Conservation (phyloP, 2,329 filamentous ascomycete genomes). For the Coniochaeta ligniaria region DNA sequence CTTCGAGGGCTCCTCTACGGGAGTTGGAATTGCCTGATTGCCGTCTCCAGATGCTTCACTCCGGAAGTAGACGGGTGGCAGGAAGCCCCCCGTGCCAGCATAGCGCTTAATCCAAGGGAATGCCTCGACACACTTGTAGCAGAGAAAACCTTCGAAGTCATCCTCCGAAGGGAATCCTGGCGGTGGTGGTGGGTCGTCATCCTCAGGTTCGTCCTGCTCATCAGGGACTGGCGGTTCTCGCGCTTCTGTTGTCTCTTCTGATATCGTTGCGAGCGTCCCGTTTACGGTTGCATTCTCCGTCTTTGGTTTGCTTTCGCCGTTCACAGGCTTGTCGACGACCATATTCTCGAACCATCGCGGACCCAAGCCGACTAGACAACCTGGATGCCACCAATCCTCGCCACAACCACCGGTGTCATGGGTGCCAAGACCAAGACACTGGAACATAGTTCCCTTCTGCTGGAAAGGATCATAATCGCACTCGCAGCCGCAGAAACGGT, state of each 20-base stretch:
- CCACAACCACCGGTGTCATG: conserved; percentile 81
- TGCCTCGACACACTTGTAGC: conserved; percentile 86
- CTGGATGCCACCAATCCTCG: conserved; percentile 97
- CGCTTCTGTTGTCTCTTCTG: conserved; percentile 36
- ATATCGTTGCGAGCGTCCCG: conserved; percentile 37
- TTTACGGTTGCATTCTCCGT: conserved; percentile 3
- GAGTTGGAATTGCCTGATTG: conserved; percentile 1
- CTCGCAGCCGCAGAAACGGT: conserved; percentile 83
- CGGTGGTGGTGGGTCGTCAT: conserved; percentile 62
- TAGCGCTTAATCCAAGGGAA: conserved; percentile 91
- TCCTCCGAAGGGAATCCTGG: conserved; percentile 85
- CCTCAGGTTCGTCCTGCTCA: conserved; percentile 32
- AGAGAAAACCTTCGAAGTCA: conserved; percentile 82
- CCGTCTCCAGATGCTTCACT: conserved; percentile 7
- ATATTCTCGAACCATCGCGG: conserved; percentile 59
- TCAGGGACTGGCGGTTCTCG: conserved; percentile 13
- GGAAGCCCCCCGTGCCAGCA: conserved; percentile 71
- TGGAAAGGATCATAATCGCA: conserved; percentile 82
- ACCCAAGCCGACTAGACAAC: conserved; percentile 77
- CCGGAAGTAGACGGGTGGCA: conserved; percentile 58
- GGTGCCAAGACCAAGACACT: conserved; percentile 80
- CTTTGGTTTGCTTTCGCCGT: conserved; percentile 4
- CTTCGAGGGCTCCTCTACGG: conserved; percentile 29
- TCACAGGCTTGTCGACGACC: conserved; percentile 13
- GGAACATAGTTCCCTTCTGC: conserved; percentile 97